phyloP scores from a whole-genome alignment of 2,329 filamentous ascomycete genomes.

The Microdochium bolleyi region DNA sequence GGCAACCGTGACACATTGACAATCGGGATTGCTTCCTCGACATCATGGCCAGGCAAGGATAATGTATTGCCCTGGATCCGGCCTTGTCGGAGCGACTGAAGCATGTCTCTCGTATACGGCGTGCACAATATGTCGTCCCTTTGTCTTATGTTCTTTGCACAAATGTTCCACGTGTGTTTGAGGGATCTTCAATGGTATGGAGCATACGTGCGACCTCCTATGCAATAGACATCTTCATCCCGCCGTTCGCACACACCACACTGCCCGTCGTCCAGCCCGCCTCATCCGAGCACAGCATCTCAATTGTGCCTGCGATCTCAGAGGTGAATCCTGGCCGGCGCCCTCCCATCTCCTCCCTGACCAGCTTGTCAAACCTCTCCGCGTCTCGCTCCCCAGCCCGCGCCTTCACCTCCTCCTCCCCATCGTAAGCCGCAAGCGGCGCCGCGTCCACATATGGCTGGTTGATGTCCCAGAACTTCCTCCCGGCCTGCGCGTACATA shows the following conservation, averaged over 20 bases:
- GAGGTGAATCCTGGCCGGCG: slow-evolving; percentile 4
- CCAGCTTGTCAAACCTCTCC: slow-evolving; percentile 3
- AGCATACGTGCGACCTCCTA: no score
- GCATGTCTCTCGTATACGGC: no score
- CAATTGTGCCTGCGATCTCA: slow-evolving; percentile 11
- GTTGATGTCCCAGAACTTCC: slow-evolving; percentile 5
- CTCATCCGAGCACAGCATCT: slow-evolving; percentile 11
- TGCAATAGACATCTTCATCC: slow-evolving; percentile 8
- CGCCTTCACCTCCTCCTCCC: not conserved
- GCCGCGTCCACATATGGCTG: slow-evolving; percentile 6
- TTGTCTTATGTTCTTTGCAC: no score
- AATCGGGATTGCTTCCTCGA: no score
- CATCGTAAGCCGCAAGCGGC: slow-evolving; percentile 3
- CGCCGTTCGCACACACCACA: slow-evolving; percentile 11
- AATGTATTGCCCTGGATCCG: no score
- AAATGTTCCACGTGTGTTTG: no score
- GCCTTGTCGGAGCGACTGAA: no score
- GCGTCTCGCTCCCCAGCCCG: not conserved
- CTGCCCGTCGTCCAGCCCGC: slow-evolving; percentile 12
- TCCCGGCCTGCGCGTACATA: slow-evolving; percentile 6
- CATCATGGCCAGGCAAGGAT: no score
- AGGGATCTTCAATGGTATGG: no score
- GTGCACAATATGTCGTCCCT: no score
- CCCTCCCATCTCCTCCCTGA: slow-evolving; percentile 4
- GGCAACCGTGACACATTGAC: no score